Base-by-base conservation (phyloP, 192 early-diverging fungal species). In the Coemansia biformis region DNA sequence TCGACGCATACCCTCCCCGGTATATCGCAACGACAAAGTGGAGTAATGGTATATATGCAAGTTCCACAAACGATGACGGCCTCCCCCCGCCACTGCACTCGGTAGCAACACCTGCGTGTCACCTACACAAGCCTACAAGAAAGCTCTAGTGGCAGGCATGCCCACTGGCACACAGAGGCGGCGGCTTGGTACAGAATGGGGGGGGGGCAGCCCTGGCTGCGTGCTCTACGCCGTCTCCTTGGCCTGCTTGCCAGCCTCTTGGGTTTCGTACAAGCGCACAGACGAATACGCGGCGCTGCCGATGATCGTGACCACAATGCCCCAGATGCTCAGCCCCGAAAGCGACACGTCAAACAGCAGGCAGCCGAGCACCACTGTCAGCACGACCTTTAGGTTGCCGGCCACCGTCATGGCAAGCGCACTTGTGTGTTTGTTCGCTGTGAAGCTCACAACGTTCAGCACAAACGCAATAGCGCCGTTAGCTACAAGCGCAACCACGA, bases 401-500 rank as follows among this genome's bases (percentile, higher is more conserved):
- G 64, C 39, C n/a, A 65, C 57, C 1, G 64, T 67, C 64, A 67
- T 67, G 3, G 65, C 65, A 52, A 94, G 74, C 4, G 92, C 86
- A 34, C 84, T 82, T 2, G 89, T 90, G 47, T 86, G 83, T 49
- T 84, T 86, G 70, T 86, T 94, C n/a, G 90, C 88, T 0, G 82
- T 84, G 41, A 94, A 92, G 35, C 81, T 84, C 19, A 85, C 86
- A n/a, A 85, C 72, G 62, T 94, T 94, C 9, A 94, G 64, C 52
- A 80, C 80, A 70, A 94, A 94, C 9, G 92, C 92, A 52, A 92
- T 79, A 11, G 77, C 51, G 1, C 89, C 90, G 51, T 94, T 94
- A 26, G 83, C 72, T 3, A 78, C 40, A 37, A 94, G 69, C 0
- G 85, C 88, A 34, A 68, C 28, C 6, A 64, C 19, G 4, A 51